These are phyloP conservation scores for Dryadomyces sulphureus DNA, from an alignment of 2,329 filamentous ascomycete species.

Conservation along the genomic window DNA sequence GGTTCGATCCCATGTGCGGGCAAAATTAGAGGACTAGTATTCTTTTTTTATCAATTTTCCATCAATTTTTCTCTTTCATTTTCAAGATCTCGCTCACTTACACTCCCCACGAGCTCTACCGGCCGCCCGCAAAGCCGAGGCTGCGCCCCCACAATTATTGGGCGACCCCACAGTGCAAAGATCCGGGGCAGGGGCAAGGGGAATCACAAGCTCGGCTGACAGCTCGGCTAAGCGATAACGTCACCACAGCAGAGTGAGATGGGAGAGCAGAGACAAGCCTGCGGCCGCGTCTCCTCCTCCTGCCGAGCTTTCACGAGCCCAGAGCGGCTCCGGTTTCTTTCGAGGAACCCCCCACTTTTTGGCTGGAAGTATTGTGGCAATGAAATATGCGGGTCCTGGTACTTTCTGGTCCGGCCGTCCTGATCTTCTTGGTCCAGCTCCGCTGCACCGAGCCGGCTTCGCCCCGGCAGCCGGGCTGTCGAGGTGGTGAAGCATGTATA, in stretches of 20 bases:
- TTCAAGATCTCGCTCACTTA: neutral
- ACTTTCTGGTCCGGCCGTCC: neutral
- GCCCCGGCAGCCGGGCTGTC: no score
- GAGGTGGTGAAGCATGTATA: no score
- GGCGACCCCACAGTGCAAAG: neutral
- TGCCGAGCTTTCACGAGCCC: neutral
- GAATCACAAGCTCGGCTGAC: slow-evolving; percentile 43
- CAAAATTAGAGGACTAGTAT: neutral
- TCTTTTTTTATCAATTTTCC: neutral
- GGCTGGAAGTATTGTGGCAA: neutral
- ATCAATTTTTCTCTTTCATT: neutral
- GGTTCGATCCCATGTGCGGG: neutral
- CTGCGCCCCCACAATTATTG: neutral
- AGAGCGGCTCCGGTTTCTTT: neutral
- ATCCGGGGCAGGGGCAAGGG: slow-evolving; percentile 10
- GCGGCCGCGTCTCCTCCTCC: neutral
- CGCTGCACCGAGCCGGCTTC: slow-evolving; percentile 10
- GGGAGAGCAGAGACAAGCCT: no score
- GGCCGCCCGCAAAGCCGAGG: neutral
- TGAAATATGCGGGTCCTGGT: neutral
- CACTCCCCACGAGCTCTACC: no score
- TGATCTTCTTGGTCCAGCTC: neutral
- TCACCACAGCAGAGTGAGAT: no score
- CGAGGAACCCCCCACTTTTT: neutral
- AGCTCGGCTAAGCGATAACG: slow-evolving; percentile 25